These are phyloP conservation scores for Stagonosporopsis rhizophila DNA, from an alignment of 2,329 filamentous ascomycete species.

Conservation along the genomic window DNA sequence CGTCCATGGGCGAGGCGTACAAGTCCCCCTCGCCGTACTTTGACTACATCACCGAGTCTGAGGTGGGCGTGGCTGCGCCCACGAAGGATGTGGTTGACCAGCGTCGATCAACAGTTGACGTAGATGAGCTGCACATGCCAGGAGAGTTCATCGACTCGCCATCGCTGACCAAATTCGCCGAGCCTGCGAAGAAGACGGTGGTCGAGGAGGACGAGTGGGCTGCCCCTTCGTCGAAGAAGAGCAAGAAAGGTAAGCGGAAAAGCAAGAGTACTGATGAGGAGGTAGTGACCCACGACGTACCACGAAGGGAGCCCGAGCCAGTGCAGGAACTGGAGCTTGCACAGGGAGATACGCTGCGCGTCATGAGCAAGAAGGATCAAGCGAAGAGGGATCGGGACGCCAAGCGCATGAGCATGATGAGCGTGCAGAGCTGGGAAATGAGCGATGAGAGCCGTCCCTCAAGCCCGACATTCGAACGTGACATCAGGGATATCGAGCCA, in stretches of 20 bases:
- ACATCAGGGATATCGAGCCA: conserved; percentile 26
- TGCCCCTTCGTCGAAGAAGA: conserved; percentile 25
- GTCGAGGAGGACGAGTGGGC: conserved; percentile 23
- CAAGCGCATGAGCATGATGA: conserved; percentile 36
- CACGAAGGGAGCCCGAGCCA: conserved; percentile 21
- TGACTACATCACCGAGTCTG: conserved; percentile 53
- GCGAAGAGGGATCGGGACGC: conserved; percentile 45
- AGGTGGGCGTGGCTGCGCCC: conserved; percentile 29
- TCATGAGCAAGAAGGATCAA: conserved; percentile 51
- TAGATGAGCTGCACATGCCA: conserved; percentile 67
- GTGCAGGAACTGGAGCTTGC: conserved; percentile 15
- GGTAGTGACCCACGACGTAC: conserved; percentile 27
- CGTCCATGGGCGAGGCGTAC: conserved; percentile 25
- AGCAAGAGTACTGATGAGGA: conserved; percentile 34
- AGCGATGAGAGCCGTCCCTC: conserved; percentile 33
- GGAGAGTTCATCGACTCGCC: conserved; percentile 63
- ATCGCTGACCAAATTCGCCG: conserved; percentile 4
- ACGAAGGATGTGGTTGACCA: conserved; percentile 48
- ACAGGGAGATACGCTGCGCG: conserved; percentile 26
- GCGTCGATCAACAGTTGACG: conserved; percentile 54
- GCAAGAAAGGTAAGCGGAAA: conserved; percentile 38
- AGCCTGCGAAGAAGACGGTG: conserved; percentile 41
- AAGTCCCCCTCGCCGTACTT: conserved; percentile 51
- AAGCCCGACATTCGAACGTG: conserved; percentile 42
- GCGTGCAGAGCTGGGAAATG: conserved; percentile 41